A percentile compares a stretch with the other conserved stretches of the same genome.
Conservation (phyloP, 192 early-diverging fungal species). For the Gigaspora rosea region DNA sequence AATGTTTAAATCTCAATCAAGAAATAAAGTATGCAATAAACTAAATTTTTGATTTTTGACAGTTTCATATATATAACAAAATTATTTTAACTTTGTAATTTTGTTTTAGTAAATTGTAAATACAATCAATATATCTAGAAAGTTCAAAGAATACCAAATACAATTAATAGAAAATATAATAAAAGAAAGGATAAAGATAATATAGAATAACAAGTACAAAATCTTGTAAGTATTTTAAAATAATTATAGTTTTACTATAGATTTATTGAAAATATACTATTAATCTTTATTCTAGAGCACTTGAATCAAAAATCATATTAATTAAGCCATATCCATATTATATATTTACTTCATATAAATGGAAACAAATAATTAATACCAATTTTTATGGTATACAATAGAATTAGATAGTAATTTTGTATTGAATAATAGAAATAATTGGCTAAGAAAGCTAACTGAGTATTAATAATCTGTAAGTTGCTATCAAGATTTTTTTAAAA, state of each 20-base stretch:
- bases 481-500: conserved; percentile 18
- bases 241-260: neutral
- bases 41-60: neutral
- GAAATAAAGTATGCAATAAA: too few species aligned
- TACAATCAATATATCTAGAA: conserved; percentile 6
- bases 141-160: conserved; percentile 16
- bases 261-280: neutral
- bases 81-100: conserved; percentile 8
- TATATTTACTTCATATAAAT: conserved; percentile 26
- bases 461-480: conserved; percentile 32
- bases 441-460: conserved; percentile 3
- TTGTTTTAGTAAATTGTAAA: neutral
- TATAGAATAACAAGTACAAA: conserved; percentile 20
- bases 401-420: neutral
- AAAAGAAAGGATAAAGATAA: neutral
- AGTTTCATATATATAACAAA: neutral
- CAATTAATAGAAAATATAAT: conserved; percentile 9
- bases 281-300: conserved; percentile 2
- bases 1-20: neutral
- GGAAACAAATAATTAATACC: conserved; percentile 9
- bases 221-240: conserved; percentile 26
- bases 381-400: conserved; percentile 25
- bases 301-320: conserved; percentile 29
- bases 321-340: conserved; percentile 11
- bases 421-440: conserved; percentile 4